Base-by-base conservation (phyloP, 2,329 filamentous ascomycete genomes). In the Pseudodiploospora longispora region DNA sequence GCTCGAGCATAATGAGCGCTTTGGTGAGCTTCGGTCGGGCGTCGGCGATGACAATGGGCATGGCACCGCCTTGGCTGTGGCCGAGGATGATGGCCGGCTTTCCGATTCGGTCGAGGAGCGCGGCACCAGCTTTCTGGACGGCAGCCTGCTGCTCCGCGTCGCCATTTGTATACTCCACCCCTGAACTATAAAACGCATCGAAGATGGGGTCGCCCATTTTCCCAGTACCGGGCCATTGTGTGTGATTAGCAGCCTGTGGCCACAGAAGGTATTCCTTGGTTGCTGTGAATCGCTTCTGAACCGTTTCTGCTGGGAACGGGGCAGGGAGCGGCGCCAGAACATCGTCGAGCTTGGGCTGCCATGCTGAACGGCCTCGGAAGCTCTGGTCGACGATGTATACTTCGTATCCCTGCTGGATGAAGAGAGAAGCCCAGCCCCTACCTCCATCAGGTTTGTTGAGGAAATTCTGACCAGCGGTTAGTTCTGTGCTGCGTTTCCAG, bases 361-460 rank as follows among this genome's bases (percentile, higher is more conserved):
- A 71, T 0, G 66, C 54, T 12, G 68, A 72, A 31, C 72, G 66
- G 30, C 68, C 72, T 19, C 68, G 66, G 28, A 63, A 63, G 3
- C 68, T 62, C 47, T 71, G 65, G 50, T 75, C 72, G 9, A 68
- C 60, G 38, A 74, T 57, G 54, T 72, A 74, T 38, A 72, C 59
- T 37, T 68, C 65, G 53, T 71, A 70, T 10, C 71, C 70, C n/a
- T 64, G 59, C 5, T 54, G 50, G 6, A 75, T 49, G 51, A 75
- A 75, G 45, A 62, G 62, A 3, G 67, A 70, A 1, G 71, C 67
- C 72, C 71, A 75, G 10, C 71, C 71, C 6, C 61, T 61, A 10
- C 64, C 57, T 37, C 68, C 68, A 29, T 53, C 51, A 8, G 51
- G 51, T 41, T 52, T 53, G 47, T 52, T 50, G 8, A 53, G 59